These are phyloP conservation scores for Tylopilus sp. DNA, from an alignment of 768 basidiomycete genomes.

Conservation along the genomic window DNA sequence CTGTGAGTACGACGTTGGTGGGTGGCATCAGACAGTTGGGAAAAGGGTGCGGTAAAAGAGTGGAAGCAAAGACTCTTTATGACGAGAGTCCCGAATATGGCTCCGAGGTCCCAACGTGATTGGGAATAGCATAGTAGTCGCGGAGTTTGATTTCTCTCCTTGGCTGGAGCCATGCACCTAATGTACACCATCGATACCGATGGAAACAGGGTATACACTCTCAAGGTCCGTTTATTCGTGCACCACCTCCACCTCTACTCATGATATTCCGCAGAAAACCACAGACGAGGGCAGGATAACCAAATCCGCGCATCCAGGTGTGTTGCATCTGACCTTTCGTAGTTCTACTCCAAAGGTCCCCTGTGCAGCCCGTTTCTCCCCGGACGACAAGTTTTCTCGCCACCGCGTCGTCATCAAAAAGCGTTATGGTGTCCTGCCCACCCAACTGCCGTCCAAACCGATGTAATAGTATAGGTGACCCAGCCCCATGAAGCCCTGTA, in stretches of 20 bases:
- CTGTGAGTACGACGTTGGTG: slow-evolving; percentile 49
- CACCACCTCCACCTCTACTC: background rate
- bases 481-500: background rate
- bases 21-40: slow-evolving; percentile 31
- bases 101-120: background rate
- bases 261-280: slow-evolving; percentile 59
- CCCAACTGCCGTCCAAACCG: slow-evolving; percentile 86
- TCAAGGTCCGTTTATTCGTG: slow-evolving; percentile 63
- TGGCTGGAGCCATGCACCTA: slow-evolving; percentile 75
- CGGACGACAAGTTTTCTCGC: slow-evolving; percentile 98
- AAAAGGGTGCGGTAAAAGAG: background rate
- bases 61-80: background rate
- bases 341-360: background rate
- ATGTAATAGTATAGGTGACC: slow-evolving; percentile 47
- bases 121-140: background rate
- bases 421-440: slow-evolving; percentile 83
- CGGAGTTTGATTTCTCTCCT: slow-evolving; percentile 16
- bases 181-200: slow-evolving; percentile 85
- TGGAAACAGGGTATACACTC: slow-evolving; percentile 86
- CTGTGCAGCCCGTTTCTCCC: slow-evolving; percentile 91
- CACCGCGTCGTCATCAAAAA: slow-evolving; percentile 98
- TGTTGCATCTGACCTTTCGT: slow-evolving; percentile 13
- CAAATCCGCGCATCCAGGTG: slow-evolving; percentile 97
- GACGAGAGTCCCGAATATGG: background rate
- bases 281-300: slow-evolving; percentile 80